Evolutionary conservation across 1,139 yeast genomes (phyloP), one percentile per base, ranked within the genome.

Genomic region (Kodamaea alishanica): DNA sequence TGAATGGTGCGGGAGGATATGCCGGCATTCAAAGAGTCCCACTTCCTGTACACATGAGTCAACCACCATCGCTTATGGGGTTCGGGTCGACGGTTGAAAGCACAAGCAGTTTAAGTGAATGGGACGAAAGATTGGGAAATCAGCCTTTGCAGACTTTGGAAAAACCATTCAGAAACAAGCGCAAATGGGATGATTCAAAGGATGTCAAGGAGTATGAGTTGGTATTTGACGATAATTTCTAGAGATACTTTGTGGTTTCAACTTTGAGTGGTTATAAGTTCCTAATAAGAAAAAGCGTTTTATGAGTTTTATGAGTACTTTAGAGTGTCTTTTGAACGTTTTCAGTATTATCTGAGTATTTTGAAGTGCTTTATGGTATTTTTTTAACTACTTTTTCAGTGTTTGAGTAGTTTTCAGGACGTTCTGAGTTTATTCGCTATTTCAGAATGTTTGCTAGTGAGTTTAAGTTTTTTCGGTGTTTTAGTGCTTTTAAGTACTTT

Each of bases 41-140:
- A 1, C 59, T 82, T 39, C 87, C 87, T 3, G 45, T 60, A 6
- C 67, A 66, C 43, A 52, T 65, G 45, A 47, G 41, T n/a, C 58
- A 56, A 41, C 75, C 75, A 6, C 76, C 76, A 2, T 50, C 64
- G 2, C 61, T 70, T 48, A 56, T 68, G 32, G 65, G 54, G 29
- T 52, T 49, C 5, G 73, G 67, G 7, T 69, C 76, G 22, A 74
- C 77, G 1, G 52, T 61, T 33, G 75, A 58, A 43, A 68, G 68
- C 39, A 70, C 44, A 2, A 32, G 60, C 41, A 62, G 64, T 50
- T 65, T 77, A 35, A 70, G 67, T 42, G 75, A 71, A 51, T 77
- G 82, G 76, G 79, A 74, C 40, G 39, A 47, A 15, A 39, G 43
- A 25, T 48, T 45, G 32, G 40, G 38, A 9, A 44, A 46, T 24